Conservation (phyloP, 1,284 basidiomycete species). For the Trichosporon sp. region DNA sequence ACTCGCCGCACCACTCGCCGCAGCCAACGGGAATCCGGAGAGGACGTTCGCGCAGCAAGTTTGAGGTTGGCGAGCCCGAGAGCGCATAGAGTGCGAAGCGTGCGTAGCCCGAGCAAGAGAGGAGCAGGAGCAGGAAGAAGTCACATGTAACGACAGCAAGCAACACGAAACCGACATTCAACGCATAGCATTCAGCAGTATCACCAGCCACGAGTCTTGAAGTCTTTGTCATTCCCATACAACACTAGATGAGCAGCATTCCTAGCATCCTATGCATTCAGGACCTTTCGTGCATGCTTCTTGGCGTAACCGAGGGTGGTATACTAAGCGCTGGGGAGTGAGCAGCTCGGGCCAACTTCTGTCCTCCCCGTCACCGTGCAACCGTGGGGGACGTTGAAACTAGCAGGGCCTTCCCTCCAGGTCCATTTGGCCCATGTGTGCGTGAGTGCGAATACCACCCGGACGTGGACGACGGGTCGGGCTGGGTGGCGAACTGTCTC, state of each 20-base stretch:
- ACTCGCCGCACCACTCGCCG: constrained; percentile 27
- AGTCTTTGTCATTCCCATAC: neutral
- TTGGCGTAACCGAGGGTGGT: neutral
- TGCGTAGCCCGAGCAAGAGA: neutral
- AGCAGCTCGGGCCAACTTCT: too few species aligned
- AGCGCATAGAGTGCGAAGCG: neutral
- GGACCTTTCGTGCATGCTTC: neutral
- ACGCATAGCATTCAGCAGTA: neutral
- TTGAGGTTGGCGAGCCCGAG: constrained; percentile 11
- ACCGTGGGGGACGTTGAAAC: too few species aligned
- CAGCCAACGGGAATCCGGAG: neutral
- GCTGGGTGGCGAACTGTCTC: too few species aligned
- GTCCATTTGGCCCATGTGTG: too few species aligned
- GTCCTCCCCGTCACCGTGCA: too few species aligned
- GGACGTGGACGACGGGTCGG: too few species aligned
- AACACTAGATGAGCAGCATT: neutral
- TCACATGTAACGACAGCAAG: constrained; percentile 3
- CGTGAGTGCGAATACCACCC: too few species aligned
- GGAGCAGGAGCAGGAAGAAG: neutral
- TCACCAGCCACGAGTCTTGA: neutral
- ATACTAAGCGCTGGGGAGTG: too few species aligned
- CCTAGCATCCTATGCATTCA: neutral
- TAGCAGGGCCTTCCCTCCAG: too few species aligned
- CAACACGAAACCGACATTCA: neutral
- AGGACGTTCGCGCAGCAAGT: neutral